Evolutionary conservation across 257 asterid species (phyloP).

Genomic region (Petrea volubilis): DNA sequence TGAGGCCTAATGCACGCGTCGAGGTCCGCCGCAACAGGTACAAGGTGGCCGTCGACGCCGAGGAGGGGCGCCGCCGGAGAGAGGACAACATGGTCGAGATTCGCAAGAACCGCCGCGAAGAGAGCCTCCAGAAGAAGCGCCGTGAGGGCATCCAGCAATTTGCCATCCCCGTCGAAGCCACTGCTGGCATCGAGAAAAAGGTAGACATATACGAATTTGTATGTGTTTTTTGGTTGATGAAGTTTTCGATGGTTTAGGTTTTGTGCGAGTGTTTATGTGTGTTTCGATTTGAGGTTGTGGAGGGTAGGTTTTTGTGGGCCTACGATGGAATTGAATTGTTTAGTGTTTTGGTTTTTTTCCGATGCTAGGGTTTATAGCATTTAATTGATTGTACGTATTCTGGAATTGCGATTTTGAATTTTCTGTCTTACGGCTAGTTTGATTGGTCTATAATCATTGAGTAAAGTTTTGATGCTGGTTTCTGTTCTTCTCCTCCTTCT

Average conservation of each 20-base stretch:
- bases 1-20: constrained; percentile 71
- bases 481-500: background rate
- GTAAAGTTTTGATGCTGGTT: background rate
- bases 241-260: background rate
- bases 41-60: constrained; percentile 93
- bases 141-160: constrained; percentile 73
- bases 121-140: constrained; percentile 90
- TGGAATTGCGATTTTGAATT: background rate
- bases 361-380: constrained; percentile 20
- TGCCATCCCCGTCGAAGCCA: constrained; percentile 43
- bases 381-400: constrained; percentile 9
- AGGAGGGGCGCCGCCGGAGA: constrained; percentile 88
- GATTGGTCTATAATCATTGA: background rate
- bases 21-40: constrained; percentile 88
- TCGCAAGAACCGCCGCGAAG: constrained; percentile 85
- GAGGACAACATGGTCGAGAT: constrained; percentile 97
- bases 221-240: background rate
- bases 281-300: background rate
- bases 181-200: constrained; percentile 57
- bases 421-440: background rate
- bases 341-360: background rate
- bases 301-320: background rate
- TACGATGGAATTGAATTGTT: constrained; percentile 11
- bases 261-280: background rate
- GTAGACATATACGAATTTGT: constrained; percentile 25